These are phyloP conservation scores for Wickerhamiella musiphila DNA, from an alignment of 805 yeast species.

Conservation along the genomic window DNA sequence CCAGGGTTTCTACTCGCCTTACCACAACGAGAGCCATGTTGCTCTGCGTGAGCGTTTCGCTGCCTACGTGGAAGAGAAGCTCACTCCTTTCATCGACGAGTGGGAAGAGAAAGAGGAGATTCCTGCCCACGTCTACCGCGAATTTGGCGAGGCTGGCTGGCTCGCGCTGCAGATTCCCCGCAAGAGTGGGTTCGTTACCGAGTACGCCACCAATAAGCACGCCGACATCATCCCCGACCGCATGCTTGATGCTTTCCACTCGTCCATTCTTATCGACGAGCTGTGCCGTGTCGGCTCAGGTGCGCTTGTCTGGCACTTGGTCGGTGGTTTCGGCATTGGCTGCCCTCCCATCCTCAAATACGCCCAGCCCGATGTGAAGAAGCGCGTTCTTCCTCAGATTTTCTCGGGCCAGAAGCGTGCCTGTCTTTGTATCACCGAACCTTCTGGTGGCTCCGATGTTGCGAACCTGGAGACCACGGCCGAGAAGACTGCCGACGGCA, in stretches of 20 bases:
- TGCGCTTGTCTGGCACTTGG: conserved; percentile 25
- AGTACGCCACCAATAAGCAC: conserved; percentile 19
- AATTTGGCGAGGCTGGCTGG: conserved; percentile 25
- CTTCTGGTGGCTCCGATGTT: conserved; percentile 29
- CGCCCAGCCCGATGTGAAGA: conserved; percentile 18
- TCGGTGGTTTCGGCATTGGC: conserved; percentile 28
- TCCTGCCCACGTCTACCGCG: conserved; percentile 18
- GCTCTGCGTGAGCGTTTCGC: conserved; percentile 25
- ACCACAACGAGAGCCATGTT: conserved; percentile 24
- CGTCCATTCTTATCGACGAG: conserved; percentile 24
- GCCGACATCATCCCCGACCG: conserved; percentile 19
- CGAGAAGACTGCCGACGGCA: conserved; percentile 25
- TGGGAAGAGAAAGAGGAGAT: conserved; percentile 27
- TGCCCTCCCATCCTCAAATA: conserved; percentile 25
- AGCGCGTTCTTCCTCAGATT: conserved; percentile 24
- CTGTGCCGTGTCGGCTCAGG: conserved; percentile 26
- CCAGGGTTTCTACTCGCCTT: conserved; percentile 27
- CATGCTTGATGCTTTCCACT: conserved; percentile 25
- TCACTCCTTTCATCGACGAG: conserved; percentile 25
- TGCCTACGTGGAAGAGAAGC: conserved; percentile 23
- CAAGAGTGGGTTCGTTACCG: conserved; percentile 19
- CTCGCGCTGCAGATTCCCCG: conserved; percentile 22
- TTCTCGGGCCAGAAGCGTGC: conserved; percentile 25
- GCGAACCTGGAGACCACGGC: conserved; percentile 27
- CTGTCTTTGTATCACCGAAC: conserved; percentile 28